These are phyloP conservation scores for Rhodosporidiobolus sp. DNA, from an alignment of 768 basidiomycete species.

Conservation along the genomic window DNA sequence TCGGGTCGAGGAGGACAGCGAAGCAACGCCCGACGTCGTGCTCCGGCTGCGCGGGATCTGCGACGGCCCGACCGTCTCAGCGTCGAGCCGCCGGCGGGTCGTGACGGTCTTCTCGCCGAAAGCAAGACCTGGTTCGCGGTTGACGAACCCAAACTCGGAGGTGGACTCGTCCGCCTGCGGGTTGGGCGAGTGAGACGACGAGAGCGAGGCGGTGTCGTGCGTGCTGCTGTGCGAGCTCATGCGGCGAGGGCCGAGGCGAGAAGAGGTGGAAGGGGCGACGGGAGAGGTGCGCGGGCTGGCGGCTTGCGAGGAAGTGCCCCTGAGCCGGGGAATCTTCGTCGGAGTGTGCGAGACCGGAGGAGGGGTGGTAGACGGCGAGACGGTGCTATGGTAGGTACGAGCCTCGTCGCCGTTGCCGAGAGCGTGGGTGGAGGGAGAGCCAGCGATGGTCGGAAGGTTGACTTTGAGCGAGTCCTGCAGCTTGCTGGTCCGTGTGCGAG, in stretches of 20 bases:
- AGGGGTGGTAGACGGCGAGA: constrained; percentile 17
- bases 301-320: constrained; percentile 60
- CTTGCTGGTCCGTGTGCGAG: constrained; percentile 20
- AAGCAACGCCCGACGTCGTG: constrained; percentile 5
- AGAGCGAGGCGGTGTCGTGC: constrained; percentile 8
- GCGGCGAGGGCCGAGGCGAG: neutral
- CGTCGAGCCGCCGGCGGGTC: constrained; percentile 22
- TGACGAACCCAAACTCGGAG: constrained; percentile 27
- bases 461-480: constrained; percentile 48
- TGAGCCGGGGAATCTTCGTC: constrained; percentile 88
- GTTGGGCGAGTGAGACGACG: neutral
- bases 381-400: neutral
- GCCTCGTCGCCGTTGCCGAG: neutral
- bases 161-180: neutral
- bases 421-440: constrained; percentile 65
- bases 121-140: constrained; percentile 17
- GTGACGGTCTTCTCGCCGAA: constrained; percentile 28
- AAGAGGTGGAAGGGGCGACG: neutral
- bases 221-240: constrained; percentile 14
- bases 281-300: constrained; percentile 55
- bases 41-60: constrained; percentile 36
- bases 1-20: neutral
- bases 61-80: constrained; percentile 20
- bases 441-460: constrained; percentile 78
- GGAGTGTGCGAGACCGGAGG: constrained; percentile 68